These are phyloP conservation scores for Hamigera avellanea DNA, from an alignment of 495 filamentous ascomycete species.

Conservation along the genomic window DNA sequence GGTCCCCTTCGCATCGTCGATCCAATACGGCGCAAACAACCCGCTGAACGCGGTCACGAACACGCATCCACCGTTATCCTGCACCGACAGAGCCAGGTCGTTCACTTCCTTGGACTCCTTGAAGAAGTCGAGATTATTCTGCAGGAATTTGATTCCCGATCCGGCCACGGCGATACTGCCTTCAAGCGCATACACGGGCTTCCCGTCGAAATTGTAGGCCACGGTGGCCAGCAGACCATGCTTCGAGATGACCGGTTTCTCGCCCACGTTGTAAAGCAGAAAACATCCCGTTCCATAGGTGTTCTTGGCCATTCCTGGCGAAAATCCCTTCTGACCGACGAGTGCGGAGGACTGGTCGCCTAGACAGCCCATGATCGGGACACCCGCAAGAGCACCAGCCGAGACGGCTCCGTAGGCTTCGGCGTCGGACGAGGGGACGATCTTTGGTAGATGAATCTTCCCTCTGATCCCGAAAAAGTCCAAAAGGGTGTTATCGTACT, in stretches of 20 bases:
- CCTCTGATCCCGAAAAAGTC: conserved; percentile 73
- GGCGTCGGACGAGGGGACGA: conserved; percentile 74
- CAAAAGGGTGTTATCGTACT: conserved; percentile 74
- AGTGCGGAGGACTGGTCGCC: conserved; percentile 91
- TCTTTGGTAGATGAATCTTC: conserved; percentile 62
- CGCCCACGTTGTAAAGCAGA: conserved; percentile 85
- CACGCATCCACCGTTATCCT: conserved; percentile 82
- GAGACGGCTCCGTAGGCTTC: conserved; percentile 60
- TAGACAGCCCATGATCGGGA: conserved; percentile 74
- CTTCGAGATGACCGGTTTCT: conserved; percentile 77
- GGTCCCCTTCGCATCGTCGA: conserved; percentile 89
- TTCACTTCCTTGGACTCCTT: conserved; percentile 63
- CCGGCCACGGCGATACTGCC: conserved; percentile 92
- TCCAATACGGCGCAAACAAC: conserved; percentile 94
- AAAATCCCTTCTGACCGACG: conserved; percentile 86
- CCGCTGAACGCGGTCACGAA: conserved; percentile 97
- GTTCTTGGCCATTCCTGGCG: conserved; percentile 83
- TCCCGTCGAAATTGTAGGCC: conserved; percentile 59
- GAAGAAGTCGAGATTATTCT: conserved; percentile 77
- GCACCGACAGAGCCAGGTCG: conserved; percentile 65
- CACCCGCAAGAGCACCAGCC: conserved; percentile 51
- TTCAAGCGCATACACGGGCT: conserved; percentile 82
- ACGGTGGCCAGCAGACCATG: conserved; percentile 88
- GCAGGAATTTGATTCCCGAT: conserved; percentile 77
- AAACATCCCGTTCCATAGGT: conserved; percentile 97